Evolutionary conservation across 306 rosid genomes (phyloP), one percentile per base, ranked within the genome.

Genomic region (Macrotyloma uniflorum): DNA sequence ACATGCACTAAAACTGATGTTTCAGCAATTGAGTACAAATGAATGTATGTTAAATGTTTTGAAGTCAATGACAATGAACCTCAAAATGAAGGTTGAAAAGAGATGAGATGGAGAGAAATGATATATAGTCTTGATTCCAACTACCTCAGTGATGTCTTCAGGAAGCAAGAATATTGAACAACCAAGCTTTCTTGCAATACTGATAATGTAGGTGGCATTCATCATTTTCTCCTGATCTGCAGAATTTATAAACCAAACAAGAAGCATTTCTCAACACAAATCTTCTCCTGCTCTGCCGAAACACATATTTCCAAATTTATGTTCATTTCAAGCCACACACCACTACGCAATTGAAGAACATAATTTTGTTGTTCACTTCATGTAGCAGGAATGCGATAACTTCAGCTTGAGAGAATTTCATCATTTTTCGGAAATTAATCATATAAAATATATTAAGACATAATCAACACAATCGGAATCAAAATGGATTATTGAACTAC

Each of bases 121-220:
- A n/a, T n/a, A n/a, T n/a, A n/a, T n/a, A n/a, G n/a, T 49, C 18
- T 22, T 38, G 71, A 69, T 70, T 76, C 69, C 63, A 23, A 76
- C 58, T 78, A 94, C 98, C 99, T 93, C 97, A n/a, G 92, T 95
- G 82, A 95, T 88, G 84, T 95, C 99, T 88, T 95, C 99, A 35
- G 99, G 98, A 66, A 95, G 95, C 79, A 95, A 82, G 84, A 95
- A 95, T 80, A 95, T 95, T 26, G 99, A 93, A 77, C 99, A 95
- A 16, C 99, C 99, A 13, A 95, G 96, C 90, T 95, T 95, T 79
- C 99, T 89, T 61, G 99, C 99, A 82, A 93, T 93, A 46, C 99
- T 95, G 84, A 95, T 95, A 70, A 95, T 91, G 92, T 93, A 95
- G 26, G 94, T 88, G n/a, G 98, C 99, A 24, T 95, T 95, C 99